Evolutionary conservation across 768 basidiomycete species (phyloP).

Genomic region (Hygrocybe punicea): DNA sequence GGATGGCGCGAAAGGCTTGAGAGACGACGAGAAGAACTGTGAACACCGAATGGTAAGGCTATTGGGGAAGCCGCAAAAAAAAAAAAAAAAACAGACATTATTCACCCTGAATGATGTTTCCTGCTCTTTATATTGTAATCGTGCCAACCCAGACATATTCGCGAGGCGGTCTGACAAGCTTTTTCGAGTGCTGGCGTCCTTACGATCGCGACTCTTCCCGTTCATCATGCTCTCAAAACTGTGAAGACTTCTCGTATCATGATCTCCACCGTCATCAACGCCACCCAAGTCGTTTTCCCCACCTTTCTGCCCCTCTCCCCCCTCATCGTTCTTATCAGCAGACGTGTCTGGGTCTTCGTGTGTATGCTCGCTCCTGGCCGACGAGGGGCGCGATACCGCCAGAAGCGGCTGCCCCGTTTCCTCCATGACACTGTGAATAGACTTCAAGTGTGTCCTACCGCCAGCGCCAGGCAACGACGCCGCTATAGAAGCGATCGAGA

Average conservation of each 20-base stretch:
- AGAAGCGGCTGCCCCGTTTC: slow-evolving; percentile 48
- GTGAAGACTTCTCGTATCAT: slow-evolving; percentile 71
- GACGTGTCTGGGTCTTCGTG: slow-evolving; percentile 22
- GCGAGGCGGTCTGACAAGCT: slow-evolving; percentile 82
- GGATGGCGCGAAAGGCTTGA: slow-evolving; percentile 39
- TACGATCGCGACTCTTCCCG: slow-evolving; percentile 34
- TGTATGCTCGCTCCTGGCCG: slow-evolving; percentile 17
- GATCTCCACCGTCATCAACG: slow-evolving; percentile 33
- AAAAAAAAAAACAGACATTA: background rate
- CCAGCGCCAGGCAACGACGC: slow-evolving; percentile 56
- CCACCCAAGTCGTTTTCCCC: slow-evolving; percentile 40
- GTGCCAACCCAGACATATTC: slow-evolving; percentile 61
- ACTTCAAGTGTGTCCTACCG: slow-evolving; percentile 27
- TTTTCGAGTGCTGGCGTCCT: slow-evolving; percentile 44
- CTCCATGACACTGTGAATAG: slow-evolving; percentile 26
- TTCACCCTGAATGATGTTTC: slow-evolving; percentile 31
- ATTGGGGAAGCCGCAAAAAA: slow-evolving; percentile 2
- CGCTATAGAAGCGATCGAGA: slow-evolving; percentile 75
- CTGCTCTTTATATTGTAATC: slow-evolving; percentile 29
- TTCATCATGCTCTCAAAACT: slow-evolving; percentile 89
- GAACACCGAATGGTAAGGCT: slow-evolving; percentile 26
- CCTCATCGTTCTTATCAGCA: slow-evolving; percentile 33
- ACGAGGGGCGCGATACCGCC: slow-evolving; percentile 43
- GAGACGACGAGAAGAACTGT: slow-evolving; percentile 38
- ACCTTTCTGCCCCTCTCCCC: slow-evolving; percentile 37